phyloP scores from a whole-genome alignment of 2,329 filamentous ascomycete genomes.

The Ophiostoma australiae region DNA sequence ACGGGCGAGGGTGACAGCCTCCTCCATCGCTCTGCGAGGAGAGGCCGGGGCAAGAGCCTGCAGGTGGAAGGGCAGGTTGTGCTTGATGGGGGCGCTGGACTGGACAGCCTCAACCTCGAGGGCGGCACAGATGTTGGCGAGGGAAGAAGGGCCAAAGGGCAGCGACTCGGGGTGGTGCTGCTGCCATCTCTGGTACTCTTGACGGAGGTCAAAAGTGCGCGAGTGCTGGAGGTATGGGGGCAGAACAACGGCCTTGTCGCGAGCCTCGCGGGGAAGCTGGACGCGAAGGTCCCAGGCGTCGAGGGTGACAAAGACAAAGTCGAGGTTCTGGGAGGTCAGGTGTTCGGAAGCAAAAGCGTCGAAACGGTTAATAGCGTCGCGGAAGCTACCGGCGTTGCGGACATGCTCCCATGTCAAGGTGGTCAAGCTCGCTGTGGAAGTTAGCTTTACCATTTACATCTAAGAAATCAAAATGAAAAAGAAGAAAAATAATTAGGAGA shows the following conservation, averaged over 20 bases:
- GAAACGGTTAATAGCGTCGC: constrained; percentile 92
- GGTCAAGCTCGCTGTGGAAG: constrained; percentile 75
- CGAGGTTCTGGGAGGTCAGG: constrained; percentile 81
- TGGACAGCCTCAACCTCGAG: constrained; percentile 97
- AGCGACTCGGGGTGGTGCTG: constrained; percentile 96
- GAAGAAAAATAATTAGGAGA: neutral
- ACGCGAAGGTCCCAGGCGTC: constrained; percentile 98
- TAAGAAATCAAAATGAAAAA: neutral
- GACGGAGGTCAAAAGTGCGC: constrained; percentile 90
- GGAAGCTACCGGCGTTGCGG: constrained; percentile 92
- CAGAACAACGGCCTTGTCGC: constrained; percentile 95
- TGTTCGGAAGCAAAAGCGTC: constrained; percentile 91
- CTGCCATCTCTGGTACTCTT: constrained; percentile 98
- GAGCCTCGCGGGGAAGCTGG: constrained; percentile 92
- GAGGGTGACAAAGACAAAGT: constrained; percentile 97
- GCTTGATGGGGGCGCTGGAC: constrained; percentile 95
- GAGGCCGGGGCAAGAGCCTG: constrained; percentile 94
- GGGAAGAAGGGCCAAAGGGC: constrained; percentile 89
- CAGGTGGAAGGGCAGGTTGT: constrained; percentile 95
- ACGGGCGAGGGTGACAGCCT: constrained; percentile 87
- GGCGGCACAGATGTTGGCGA: constrained; percentile 96
- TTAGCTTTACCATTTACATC: neutral
- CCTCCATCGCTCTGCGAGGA: constrained; percentile 92
- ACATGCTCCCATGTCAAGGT: constrained; percentile 99
- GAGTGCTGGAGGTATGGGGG: constrained; percentile 97